Percentiles rank a stretch among this genome's conserved stretches.
Conservation (phyloP, 352 stramenopile genomes). For the Globisporangium heterothallicum region DNA sequence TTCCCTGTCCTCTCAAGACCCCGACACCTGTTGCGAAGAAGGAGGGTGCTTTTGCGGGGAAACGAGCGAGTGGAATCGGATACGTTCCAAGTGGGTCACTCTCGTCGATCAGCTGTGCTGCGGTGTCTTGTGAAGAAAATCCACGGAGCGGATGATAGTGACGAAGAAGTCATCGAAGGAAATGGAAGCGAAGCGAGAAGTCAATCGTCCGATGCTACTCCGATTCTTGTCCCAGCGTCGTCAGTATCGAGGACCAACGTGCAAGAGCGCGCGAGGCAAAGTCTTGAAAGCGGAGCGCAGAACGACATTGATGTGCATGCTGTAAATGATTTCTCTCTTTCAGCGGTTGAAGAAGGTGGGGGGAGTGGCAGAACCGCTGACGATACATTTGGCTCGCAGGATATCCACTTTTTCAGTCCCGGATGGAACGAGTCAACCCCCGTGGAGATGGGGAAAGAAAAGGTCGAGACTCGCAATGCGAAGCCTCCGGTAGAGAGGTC, state of each 20-base stretch:
- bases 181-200: not conserved
- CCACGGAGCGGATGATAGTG: slow-evolving; percentile 30
- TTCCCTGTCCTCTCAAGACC: slow-evolving; percentile 36
- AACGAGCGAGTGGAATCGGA: slow-evolving; percentile 14
- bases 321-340: slow-evolving; percentile 9
- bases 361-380: not conserved
- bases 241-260: not conserved
- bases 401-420: slow-evolving; percentile 10
- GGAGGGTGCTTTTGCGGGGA: slow-evolving; percentile 5
- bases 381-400: slow-evolving; percentile 11
- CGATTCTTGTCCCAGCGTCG: not conserved
- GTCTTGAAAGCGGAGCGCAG: not conserved
- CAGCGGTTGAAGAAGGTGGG: not conserved
- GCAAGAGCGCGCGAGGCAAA: not conserved
- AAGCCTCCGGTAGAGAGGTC: not conserved
- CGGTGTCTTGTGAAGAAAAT: slow-evolving; percentile 45
- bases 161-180: slow-evolving; percentile 13
- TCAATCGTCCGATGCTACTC: not conserved
- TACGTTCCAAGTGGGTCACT: slow-evolving; percentile 32
- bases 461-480: not conserved
- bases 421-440: slow-evolving; percentile 5
- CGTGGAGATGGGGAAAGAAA: not conserved
- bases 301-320: slow-evolving; percentile 2
- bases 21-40: slow-evolving; percentile 31
- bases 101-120: slow-evolving; percentile 37